Base-by-base conservation (phyloP, 192 early-diverging fungal genomes). In the Linderina pennispora region DNA sequence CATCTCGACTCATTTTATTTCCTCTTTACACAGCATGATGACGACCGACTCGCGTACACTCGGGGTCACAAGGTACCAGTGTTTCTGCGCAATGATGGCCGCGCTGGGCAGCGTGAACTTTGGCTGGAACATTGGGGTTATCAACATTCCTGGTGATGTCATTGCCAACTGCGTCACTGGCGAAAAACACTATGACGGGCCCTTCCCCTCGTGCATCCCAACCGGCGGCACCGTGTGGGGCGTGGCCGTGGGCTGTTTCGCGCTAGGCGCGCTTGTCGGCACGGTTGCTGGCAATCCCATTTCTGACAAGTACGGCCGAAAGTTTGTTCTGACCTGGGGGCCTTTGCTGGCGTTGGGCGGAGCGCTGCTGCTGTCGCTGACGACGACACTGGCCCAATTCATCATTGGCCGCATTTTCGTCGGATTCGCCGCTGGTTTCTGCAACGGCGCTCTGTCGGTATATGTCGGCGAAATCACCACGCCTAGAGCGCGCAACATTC, bases 381-480 rank as follows among this genome's bases (percentile, higher is more conserved):
- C 83, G n/a, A 50, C 74, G 5, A 74, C 76, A 28, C 55, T 77
- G 19, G 55, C 71, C 7, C 78, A 80, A 69, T 72, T 89, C 23
- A 66, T 71, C 43, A 28, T 79, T 23, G 86, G 80, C 13, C 83
- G 91, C 19, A 50, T 88, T 16, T 20, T 87, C 14, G 65, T 71
- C 4, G 91, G 91, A 7, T 55, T 88, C 31, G 78, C 75, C 1
- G 76, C 80, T 25, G 91, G 91, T 16, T 62, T 81, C 14, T 54
- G 64, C 2, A 54, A 55, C 22, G 79, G 77, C 0, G 76, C 65
- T 13, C 65, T 80, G 23, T 72, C 76, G 10, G 78, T 79, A 4
- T 91, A 90, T 44, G 74, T 90, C 20, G 77, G 76, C 11, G 91
- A 91, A 49, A 79, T 90, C 31, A 72, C 85, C 0, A 87, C 91